Evolutionary conservation across 2,329 filamentous ascomycete genomes (phyloP).

Genomic region (Fusarium bulbicola): DNA sequence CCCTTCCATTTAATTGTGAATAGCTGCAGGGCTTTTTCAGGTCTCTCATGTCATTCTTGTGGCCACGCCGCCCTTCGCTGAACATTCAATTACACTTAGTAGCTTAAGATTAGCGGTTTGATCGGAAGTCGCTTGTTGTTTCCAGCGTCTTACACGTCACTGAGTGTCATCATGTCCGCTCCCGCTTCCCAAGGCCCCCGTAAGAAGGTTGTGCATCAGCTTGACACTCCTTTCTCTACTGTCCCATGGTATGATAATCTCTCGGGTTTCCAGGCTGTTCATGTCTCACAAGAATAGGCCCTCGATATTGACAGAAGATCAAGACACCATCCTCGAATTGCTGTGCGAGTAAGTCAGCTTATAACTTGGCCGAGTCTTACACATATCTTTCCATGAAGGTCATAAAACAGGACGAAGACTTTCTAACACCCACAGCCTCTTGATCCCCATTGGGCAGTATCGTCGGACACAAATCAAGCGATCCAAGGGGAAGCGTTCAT

Average conservation of each 20-base stretch:
- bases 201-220: constrained; percentile 70
- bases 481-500: constrained; percentile 69
- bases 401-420: not conserved
- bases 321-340: constrained; percentile 72
- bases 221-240: constrained; percentile 71
- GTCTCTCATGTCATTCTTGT: not conserved
- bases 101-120: not conserved
- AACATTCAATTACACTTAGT: not conserved
- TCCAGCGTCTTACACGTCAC: not conserved
- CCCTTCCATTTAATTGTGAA: constrained; percentile 14
- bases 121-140: too few relatives aligned
- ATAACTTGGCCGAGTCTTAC: not conserved
- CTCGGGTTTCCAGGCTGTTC: not conserved
- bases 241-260: constrained; percentile 62
- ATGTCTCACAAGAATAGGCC: constrained; percentile 61
- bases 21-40: constrained; percentile 15
- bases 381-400: not conserved
- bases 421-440: constrained; percentile 56
- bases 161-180: constrained; percentile 37
- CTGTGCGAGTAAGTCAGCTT: constrained; percentile 66
- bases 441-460: constrained; percentile 71
- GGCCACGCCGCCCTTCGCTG: not conserved
- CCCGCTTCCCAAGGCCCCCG: constrained; percentile 44
- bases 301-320: constrained; percentile 63
- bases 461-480: constrained; percentile 61